Percentiles rank a stretch among this genome's conserved stretches.
These are phyloP conservation scores for Fusarium sp. DNA, from an alignment of 2,329 filamentous ascomycete genomes.

Conservation along the genomic window DNA sequence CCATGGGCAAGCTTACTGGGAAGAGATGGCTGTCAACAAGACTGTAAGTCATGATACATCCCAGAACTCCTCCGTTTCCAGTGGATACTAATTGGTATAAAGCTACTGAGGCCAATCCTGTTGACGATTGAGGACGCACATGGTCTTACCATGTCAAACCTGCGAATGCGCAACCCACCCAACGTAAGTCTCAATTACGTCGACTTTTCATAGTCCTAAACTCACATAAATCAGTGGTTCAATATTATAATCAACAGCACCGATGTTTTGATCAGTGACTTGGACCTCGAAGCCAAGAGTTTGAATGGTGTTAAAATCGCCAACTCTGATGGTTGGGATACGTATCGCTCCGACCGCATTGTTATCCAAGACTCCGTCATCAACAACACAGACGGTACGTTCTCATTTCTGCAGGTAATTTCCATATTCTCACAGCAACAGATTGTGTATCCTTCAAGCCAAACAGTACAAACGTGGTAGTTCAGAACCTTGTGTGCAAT, in stretches of 20 bases:
- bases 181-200: slow-evolving; percentile 20
- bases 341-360: slow-evolving; percentile 67
- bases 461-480: slow-evolving; percentile 72
- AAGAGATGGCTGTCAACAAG: slow-evolving; percentile 28
- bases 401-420: rapidly evolving
- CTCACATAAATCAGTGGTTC: slow-evolving; percentile 43
- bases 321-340: slow-evolving; percentile 74
- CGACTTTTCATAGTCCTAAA: rapidly evolving
- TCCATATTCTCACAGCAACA: neutral
- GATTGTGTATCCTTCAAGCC: slow-evolving; percentile 80
- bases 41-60: slow-evolving; percentile 37
- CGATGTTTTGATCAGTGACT: slow-evolving; percentile 69
- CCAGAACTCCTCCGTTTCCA: rapidly evolving
- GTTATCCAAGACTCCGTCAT: slow-evolving; percentile 73
- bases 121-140: slow-evolving; percentile 44
- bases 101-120: slow-evolving; percentile 38
- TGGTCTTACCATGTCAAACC: slow-evolving; percentile 64
- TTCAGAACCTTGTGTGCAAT: slow-evolving; percentile 73
- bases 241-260: slow-evolving; percentile 72
- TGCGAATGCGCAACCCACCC: slow-evolving; percentile 67
- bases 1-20: slow-evolving; percentile 37
- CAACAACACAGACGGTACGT: slow-evolving; percentile 38
- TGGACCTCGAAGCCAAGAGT: slow-evolving; percentile 62
- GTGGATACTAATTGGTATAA: neutral
- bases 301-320: slow-evolving; percentile 36